Percentiles rank a stretch among this genome's conserved stretches.
These are phyloP conservation scores for Circinella minor DNA, from an alignment of 371 early-diverging fungal species.

Conservation along the genomic window DNA sequence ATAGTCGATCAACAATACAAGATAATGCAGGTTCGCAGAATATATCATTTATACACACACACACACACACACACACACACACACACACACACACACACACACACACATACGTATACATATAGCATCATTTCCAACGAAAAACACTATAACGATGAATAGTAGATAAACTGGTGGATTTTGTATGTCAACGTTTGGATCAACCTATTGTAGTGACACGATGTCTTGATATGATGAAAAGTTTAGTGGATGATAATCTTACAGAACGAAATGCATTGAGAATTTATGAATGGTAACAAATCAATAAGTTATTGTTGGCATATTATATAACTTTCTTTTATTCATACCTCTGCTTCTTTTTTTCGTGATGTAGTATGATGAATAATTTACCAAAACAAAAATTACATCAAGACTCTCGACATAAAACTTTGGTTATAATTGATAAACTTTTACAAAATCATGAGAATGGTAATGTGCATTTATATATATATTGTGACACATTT, in stretches of 20 bases:
- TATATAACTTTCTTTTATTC: background rate
- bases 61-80: no score
- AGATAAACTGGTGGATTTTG: slow-evolving; percentile 15
- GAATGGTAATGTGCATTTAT: background rate
- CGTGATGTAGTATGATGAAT: background rate
- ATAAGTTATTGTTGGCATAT: background rate
- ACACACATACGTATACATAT: no score
- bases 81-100: no score
- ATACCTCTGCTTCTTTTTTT: background rate
- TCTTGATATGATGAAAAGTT: slow-evolving; percentile 9
- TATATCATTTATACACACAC: background rate
- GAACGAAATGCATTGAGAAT: background rate
- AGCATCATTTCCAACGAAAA: no score
- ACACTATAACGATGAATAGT: slow-evolving; percentile 3
- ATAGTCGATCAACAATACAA: slow-evolving; percentile 30
- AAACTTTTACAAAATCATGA: slow-evolving; percentile 9
- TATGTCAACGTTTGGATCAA: slow-evolving; percentile 12
- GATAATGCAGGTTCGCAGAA: slow-evolving; percentile 25
- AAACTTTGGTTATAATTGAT: slow-evolving; percentile 4
- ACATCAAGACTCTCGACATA: slow-evolving; percentile 12
- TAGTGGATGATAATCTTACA: background rate
- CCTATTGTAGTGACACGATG: slow-evolving; percentile 1
- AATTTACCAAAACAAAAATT: slow-evolving; percentile 49
- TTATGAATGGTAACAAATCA: background rate
- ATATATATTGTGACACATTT: no score